Conservation (phyloP, 768 basidiomycete genomes). For the Pleurotus tuber-regium region DNA sequence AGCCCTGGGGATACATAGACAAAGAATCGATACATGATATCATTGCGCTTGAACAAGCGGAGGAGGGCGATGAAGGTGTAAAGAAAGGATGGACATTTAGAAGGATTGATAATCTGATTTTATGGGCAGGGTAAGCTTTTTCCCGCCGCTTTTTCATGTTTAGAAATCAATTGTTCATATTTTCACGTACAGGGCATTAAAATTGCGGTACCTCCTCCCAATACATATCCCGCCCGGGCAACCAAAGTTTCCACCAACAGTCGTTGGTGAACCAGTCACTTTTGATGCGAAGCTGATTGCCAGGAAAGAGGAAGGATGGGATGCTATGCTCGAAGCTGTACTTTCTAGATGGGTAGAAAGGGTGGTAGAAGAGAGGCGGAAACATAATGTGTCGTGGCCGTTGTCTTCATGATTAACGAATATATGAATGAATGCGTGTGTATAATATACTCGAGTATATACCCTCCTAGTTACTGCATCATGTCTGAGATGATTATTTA, state of each 20-base stretch:
- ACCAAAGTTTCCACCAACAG: slow-evolving; percentile 22
- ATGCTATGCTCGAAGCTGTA: slow-evolving; percentile 67
- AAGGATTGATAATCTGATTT: slow-evolving; percentile 77
- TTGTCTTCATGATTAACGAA: neutral
- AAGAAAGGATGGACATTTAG: slow-evolving; percentile 82
- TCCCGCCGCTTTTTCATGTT: neutral
- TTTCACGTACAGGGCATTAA: slow-evolving; percentile 63
- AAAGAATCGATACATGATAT: slow-evolving; percentile 80
- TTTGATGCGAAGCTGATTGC: slow-evolving; percentile 80
- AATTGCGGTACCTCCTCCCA: slow-evolving; percentile 76
- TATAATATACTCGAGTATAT: neutral
- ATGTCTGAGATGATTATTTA: neutral
- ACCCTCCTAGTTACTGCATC: neutral
- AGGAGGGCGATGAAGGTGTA: slow-evolving; percentile 32
- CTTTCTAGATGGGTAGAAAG: slow-evolving; percentile 65
- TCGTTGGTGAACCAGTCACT: slow-evolving; percentile 41
- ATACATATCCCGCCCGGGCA: slow-evolving; percentile 52
- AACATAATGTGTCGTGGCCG: slow-evolving; percentile 20
- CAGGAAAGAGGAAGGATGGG: slow-evolving; percentile 75
- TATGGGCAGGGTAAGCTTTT: slow-evolving; percentile 68
- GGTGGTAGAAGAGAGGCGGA: slow-evolving; percentile 66
- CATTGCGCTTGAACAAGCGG: slow-evolving; percentile 55
- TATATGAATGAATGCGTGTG: too few species aligned
- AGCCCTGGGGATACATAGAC: slow-evolving; percentile 88
- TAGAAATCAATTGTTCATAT: slow-evolving; percentile 2